phyloP scores from a whole-genome alignment of 2,329 filamentous ascomycete genomes.

The Cordyceps tenuipes region DNA sequence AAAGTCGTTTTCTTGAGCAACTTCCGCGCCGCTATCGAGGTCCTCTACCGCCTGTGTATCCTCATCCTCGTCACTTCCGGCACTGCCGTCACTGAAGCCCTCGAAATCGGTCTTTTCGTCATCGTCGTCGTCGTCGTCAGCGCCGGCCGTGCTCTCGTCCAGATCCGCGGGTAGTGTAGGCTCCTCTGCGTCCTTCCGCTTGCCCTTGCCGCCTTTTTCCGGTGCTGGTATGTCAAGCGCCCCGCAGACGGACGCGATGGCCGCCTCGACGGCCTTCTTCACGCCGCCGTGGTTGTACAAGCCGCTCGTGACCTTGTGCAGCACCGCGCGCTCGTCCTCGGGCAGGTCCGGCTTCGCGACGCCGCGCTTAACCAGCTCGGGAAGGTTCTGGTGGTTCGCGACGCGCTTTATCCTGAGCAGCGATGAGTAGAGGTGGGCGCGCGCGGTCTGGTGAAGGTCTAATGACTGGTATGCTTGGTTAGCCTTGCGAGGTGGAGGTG shows the following conservation, averaged over 20 bases:
- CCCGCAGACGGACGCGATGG: constrained; percentile 40
- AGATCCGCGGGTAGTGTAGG: neutral
- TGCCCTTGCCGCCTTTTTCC: constrained; percentile 31
- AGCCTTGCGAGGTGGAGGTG: neutral
- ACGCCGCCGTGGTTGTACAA: constrained; percentile 46
- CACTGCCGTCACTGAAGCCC: constrained; percentile 26
- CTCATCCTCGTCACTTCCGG: constrained; percentile 19
- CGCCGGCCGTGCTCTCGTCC: constrained; percentile 16
- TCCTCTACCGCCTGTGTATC: constrained; percentile 12
- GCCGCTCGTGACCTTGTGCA: constrained; percentile 53
- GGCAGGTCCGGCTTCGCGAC: constrained; percentile 42
- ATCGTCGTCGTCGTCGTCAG: constrained; percentile 21
- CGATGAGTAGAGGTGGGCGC: constrained; percentile 46
- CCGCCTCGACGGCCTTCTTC: constrained; percentile 39
- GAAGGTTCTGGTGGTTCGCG: constrained; percentile 41
- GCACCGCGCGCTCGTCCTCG: constrained; percentile 40
- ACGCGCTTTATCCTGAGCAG: constrained; percentile 46
- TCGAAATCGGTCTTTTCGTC: constrained; percentile 25
- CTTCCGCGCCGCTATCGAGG: constrained; percentile 19
- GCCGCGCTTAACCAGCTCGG: constrained; percentile 37
- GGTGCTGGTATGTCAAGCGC: constrained; percentile 40
- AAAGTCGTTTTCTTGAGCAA: constrained; percentile 25
- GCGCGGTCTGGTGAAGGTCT: constrained; percentile 49
- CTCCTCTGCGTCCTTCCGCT: constrained; percentile 22
- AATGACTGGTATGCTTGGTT: constrained; percentile 35